Conservation (phyloP, 495 filamentous ascomycete genomes). For the Neurospora tetrasperma region DNA sequence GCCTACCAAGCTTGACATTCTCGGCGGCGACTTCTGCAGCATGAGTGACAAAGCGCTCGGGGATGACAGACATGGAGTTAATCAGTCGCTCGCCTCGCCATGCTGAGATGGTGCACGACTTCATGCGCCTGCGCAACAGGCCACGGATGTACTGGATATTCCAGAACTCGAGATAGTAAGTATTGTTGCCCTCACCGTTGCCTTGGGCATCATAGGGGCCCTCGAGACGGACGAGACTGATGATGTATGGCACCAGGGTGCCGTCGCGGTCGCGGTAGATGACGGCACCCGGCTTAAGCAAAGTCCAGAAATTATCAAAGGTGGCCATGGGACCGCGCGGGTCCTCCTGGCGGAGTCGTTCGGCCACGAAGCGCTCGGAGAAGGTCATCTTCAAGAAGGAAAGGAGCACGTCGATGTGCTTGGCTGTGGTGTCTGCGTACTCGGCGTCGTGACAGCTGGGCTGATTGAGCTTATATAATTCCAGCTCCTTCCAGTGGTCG, state of each 20-base stretch:
- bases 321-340: slow-evolving; percentile 19
- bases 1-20: slow-evolving; percentile 22
- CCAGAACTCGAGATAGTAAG: slow-evolving; percentile 24
- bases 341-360: slow-evolving; percentile 19
- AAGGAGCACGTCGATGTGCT: slow-evolving; percentile 32
- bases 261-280: slow-evolving; percentile 23
- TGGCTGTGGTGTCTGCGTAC: slow-evolving; percentile 21
- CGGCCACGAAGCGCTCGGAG: slow-evolving; percentile 20
- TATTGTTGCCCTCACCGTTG: neutral
- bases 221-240: slow-evolving; percentile 13
- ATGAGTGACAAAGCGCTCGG: slow-evolving; percentile 22
- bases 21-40: slow-evolving; percentile 13
- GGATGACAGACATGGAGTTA: slow-evolving; percentile 21
- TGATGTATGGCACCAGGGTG: slow-evolving; percentile 21
- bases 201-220: neutral
- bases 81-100: slow-evolving; percentile 29
- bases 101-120: slow-evolving; percentile 13
- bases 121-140: slow-evolving; percentile 22
- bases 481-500: slow-evolving; percentile 24
- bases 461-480: slow-evolving; percentile 24
- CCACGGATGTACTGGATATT: slow-evolving; percentile 19
- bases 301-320: slow-evolving; percentile 27
- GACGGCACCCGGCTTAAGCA: slow-evolving; percentile 28
- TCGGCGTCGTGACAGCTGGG: slow-evolving; percentile 22
- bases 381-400: slow-evolving; percentile 20